phyloP scores from a whole-genome alignment of 805 yeast genomes.

The Saccharomycopsis capsularis region DNA sequence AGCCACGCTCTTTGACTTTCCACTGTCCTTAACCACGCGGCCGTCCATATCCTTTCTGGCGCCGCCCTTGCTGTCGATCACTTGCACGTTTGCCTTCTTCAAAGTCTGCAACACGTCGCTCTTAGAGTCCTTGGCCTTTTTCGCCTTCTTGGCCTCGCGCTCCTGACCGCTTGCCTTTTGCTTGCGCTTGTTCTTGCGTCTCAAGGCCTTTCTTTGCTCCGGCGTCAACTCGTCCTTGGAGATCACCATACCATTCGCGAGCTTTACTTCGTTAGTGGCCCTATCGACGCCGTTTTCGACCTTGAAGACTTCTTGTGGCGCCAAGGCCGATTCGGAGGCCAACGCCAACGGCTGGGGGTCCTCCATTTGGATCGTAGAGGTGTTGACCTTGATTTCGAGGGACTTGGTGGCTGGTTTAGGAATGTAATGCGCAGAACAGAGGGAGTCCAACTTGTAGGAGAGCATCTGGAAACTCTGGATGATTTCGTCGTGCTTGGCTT shows the following conservation, averaged over 20 bases:
- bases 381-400: slow-evolving; percentile 74
- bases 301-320: slow-evolving; percentile 90
- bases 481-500: slow-evolving; percentile 73
- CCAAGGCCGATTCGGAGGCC: slow-evolving; percentile 66
- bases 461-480: slow-evolving; percentile 54
- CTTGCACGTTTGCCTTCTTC: slow-evolving; percentile 65
- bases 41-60: slow-evolving; percentile 69
- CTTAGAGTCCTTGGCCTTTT: slow-evolving; percentile 42
- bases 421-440: slow-evolving; percentile 89
- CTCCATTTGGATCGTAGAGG: slow-evolving; percentile 83
- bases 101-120: slow-evolving; percentile 65
- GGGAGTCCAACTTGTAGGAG: slow-evolving; percentile 71
- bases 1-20: slow-evolving; percentile 11
- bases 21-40: slow-evolving; percentile 43
- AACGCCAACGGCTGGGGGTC: slow-evolving; percentile 91
- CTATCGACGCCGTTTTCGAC: slow-evolving; percentile 35
- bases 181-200: slow-evolving; percentile 65
- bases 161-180: not conserved
- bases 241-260: slow-evolving; percentile 73
- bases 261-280: slow-evolving; percentile 53
- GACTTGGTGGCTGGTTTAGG: slow-evolving; percentile 84
- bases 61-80: slow-evolving; percentile 77
- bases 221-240: slow-evolving; percentile 75
- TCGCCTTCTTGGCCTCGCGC: slow-evolving; percentile 29
- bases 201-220: slow-evolving; percentile 79